Conservation (phyloP, 176 grass and related monocot species). For the Aegilops bicornis region DNA sequence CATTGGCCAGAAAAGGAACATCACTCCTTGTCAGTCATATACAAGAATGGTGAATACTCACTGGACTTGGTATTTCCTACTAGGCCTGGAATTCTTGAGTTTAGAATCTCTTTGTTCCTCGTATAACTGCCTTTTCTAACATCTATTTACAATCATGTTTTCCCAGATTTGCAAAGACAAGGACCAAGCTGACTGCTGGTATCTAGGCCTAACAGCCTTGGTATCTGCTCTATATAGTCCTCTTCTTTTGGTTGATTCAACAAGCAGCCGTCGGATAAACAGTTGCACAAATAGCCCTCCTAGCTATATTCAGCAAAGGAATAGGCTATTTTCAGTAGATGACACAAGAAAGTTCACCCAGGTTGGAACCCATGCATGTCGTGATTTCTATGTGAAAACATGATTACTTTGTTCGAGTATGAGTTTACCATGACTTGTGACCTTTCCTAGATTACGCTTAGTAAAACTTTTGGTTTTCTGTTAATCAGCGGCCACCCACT, state of each 20-base stretch:
- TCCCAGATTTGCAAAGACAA: slow-evolving; percentile 87
- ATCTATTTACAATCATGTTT: slow-evolving; percentile 3
- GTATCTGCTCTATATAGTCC: slow-evolving; percentile 58
- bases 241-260: slow-evolving; percentile 55
- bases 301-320: slow-evolving; percentile 65
- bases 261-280: slow-evolving; percentile 49
- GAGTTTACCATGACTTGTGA: not conserved
- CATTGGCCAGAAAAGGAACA: slow-evolving; percentile 78
- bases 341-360: slow-evolving; percentile 65
- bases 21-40: slow-evolving; percentile 82
- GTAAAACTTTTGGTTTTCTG: not conserved
- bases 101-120: slow-evolving; percentile 8
- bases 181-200: slow-evolving; percentile 87
- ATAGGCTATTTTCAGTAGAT: slow-evolving; percentile 52
- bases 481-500: not conserved
- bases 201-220: slow-evolving; percentile 61
- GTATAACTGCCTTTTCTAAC: not conserved
- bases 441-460: slow-evolving; percentile 11
- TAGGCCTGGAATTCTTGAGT: slow-evolving; percentile 20
- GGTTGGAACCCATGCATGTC: slow-evolving; percentile 45
- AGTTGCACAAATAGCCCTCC: slow-evolving; percentile 84
- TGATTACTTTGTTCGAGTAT: not conserved
- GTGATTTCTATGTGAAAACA: slow-evolving; percentile 11
- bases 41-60: slow-evolving; percentile 80
- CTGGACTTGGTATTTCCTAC: slow-evolving; percentile 79